These are phyloP conservation scores for Penicillium parvum DNA, from an alignment of 495 filamentous ascomycete species.

Conservation along the genomic window DNA sequence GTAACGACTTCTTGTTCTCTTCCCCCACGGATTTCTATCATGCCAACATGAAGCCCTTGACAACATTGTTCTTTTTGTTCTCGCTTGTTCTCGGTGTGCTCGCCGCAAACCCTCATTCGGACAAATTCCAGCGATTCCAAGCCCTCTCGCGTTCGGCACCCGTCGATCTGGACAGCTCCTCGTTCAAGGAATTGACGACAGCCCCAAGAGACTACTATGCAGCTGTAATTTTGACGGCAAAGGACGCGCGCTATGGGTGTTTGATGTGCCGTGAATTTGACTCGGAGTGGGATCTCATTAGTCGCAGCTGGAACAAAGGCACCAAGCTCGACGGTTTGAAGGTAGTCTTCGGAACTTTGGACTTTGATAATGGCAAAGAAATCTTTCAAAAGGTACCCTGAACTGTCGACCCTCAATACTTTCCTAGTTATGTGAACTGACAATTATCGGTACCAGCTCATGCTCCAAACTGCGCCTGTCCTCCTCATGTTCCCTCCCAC, in stretches of 20 bases:
- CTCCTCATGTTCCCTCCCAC: constrained; percentile 87
- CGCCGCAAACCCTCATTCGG: constrained; percentile 20
- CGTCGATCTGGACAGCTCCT: constrained; percentile 68
- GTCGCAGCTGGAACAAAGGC: constrained; percentile 80
- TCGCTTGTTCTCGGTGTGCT: constrained; percentile 44
- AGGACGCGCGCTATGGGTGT: constrained; percentile 82
- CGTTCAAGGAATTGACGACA: constrained; percentile 70
- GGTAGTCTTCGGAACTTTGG: constrained; percentile 78
- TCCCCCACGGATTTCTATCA: constrained; percentile 8
- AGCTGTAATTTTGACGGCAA: constrained; percentile 80
- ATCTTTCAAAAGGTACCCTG: constrained; percentile 92
- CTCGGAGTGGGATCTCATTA: constrained; percentile 88
- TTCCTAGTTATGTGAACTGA: background rate
- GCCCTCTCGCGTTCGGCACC: constrained; percentile 61
- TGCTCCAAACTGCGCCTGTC: constrained; percentile 92
- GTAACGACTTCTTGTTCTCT: background rate
- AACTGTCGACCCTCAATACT: background rate
- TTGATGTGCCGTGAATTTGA: constrained; percentile 84
- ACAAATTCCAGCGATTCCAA: constrained; percentile 65
- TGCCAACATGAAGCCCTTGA: constrained; percentile 53
- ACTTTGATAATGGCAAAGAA: constrained; percentile 79
- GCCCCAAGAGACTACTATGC: constrained; percentile 79
- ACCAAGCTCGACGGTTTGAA: constrained; percentile 68
- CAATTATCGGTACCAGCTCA: constrained; percentile 52
- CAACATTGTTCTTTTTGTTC: constrained; percentile 47